Evolutionary conservation across 805 yeast species (phyloP), one percentile per base, ranked within the genome.

Genomic region (Spathaspora boniae): DNA sequence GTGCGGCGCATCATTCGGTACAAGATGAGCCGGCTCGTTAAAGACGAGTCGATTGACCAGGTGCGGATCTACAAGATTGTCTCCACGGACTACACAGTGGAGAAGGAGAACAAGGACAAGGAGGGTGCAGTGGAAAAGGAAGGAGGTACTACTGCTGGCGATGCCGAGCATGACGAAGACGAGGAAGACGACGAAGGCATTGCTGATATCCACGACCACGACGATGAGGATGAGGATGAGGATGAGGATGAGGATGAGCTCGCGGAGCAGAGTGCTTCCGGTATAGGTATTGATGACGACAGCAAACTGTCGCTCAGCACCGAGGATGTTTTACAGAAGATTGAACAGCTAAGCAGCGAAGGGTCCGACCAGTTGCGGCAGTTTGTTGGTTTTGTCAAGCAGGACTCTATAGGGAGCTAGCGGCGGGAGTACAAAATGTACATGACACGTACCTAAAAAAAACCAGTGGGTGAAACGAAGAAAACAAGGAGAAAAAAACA

Each of bases 1-100:
- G 61, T 87, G 3, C 70, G 96, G 47, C 67, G 79, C 33, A 71
- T 89, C 14, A 71, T 87, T 40, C 71, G 86, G 46, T 82, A 83
- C 48, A 88, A 87, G 53, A 60, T 88, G 37, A 74, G 74, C 15
- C 74, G 80, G 41, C 57, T 84, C 31, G 76, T 74, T 58, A 73
- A 58, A 59, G 71, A 76, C 44, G 65, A 66, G 50, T 54, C 68
- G 23, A 46, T 79, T 41, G 71, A 73, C 44, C 49, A 53, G 31
- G 57, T 45, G 29, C 66, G 63, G 50, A 58, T 68, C 38, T 59
- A 62, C 9, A 70, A 70, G 37, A 68, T 82, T 41, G 49, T 65
- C 21, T 56, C 46, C n/a, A 54, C 65, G 6, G 64, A 65, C 34
- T 61, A 54, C 46, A 53, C 53, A 26, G 51, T 42, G 26, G 56